Evolutionary conservation across 2,329 filamentous ascomycete species (phyloP), one percentile per base, ranked within the genome.

Genomic region (Seiridium cupressi): DNA sequence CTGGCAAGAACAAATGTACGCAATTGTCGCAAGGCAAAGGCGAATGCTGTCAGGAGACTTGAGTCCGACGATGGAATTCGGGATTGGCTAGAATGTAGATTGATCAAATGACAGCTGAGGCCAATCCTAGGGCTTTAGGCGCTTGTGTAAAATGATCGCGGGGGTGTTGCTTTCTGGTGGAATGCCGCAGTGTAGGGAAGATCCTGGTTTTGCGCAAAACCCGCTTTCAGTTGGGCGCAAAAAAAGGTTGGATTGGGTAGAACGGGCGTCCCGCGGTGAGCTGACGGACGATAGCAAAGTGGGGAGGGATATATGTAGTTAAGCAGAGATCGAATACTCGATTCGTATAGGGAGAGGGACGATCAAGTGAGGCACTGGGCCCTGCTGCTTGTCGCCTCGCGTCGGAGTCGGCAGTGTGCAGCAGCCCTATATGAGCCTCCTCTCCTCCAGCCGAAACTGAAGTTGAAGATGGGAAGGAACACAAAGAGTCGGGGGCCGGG

Each of bases 181-280:
- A 51, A 38, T 34, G 55, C 44, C 40, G 51, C 11, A 42, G 35
- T 51, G 57, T 55, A 61, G 51, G 60, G 60, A 61, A 61, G 56
- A 61, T 57, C 60, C 60, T 36, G 56, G 60, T 55, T 18, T 44
- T 5, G 51, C 47, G 35, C 53, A 56, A 55, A 8, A 55, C 58
- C 58, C 40, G 51, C 58, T 44, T 44, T 38, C 51, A 61, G 60
- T 61, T 61, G 60, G 60, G 57, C 57, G 57, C 51, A 59, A 56
- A 59, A 54, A 44, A 47, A 53, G 40, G 34, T 38, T 51, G 44
- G 44, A 40, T 55, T 55, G 51, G 51, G 38, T 42, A 42, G 26
- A 44, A 6, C 26, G 18, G 53, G 55, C 11, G 44, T 51, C 51
- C 46, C 46, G 55, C 44, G 55, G 44, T 49, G 55, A 58, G 46